Conservation (phyloP, 129 eudicot genomes). For the Centaurea solstitialis region DNA sequence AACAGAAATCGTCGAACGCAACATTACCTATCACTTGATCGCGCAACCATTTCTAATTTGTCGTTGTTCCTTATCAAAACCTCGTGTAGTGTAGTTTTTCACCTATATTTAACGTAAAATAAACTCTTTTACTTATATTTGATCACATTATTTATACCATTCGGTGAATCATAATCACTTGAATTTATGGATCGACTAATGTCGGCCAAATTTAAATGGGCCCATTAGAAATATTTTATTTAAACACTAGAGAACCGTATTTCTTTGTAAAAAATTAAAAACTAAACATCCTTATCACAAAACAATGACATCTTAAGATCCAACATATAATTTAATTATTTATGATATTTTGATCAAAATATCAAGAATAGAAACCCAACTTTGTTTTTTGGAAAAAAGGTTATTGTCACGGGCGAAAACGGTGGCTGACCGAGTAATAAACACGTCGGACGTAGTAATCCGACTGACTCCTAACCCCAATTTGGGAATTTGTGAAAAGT, state of each 20-base stretch:
- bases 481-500: slow-evolving; percentile 6
- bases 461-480: slow-evolving; percentile 3
- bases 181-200: too few relatives aligned
- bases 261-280: too few relatives aligned
- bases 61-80: too few relatives aligned
- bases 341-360: neutral
- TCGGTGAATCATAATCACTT: too few relatives aligned
- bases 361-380: neutral
- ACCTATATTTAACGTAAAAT: too few relatives aligned
- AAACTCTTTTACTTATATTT: too few relatives aligned
- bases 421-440: slow-evolving; percentile 1
- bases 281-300: neutral
- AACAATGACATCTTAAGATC: neutral
- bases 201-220: neutral
- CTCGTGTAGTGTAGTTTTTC: too few relatives aligned
- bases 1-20: too few relatives aligned
- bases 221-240: neutral
- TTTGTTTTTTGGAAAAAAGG: neutral
- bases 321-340: neutral
- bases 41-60: too few relatives aligned
- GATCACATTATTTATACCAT: too few relatives aligned
- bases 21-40: too few relatives aligned
- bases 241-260: too few relatives aligned
- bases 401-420: slow-evolving; percentile 22
- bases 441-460: slow-evolving; percentile 39